These are phyloP conservation scores for Eudorina sp. DNA, from an alignment of 139 green algal genomes.

Conservation along the genomic window DNA sequence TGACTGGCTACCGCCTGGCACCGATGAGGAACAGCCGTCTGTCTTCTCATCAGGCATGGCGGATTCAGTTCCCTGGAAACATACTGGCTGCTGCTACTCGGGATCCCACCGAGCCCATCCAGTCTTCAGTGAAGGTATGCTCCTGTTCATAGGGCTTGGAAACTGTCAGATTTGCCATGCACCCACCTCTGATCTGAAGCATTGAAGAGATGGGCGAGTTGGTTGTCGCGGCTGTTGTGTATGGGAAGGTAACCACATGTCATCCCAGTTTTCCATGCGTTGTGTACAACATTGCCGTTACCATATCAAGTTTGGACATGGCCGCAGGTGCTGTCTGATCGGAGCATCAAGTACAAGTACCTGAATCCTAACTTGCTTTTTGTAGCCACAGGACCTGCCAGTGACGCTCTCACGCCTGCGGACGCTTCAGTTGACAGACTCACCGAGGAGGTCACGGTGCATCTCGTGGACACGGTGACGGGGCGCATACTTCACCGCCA, in stretches of 20 bases:
- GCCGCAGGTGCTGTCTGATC: slow-evolving; percentile 87
- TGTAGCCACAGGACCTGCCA: slow-evolving; percentile 85
- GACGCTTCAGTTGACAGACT: neutral
- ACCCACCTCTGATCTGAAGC: too few species aligned
- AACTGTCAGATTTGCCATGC: too few species aligned
- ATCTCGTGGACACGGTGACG: slow-evolving; percentile 90
- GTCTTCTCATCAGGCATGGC: neutral
- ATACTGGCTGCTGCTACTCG: slow-evolving; percentile 68
- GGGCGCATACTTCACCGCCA: slow-evolving; percentile 85
- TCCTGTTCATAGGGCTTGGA: too few species aligned
- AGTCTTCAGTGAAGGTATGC: slow-evolving; percentile 80
- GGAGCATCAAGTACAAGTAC: slow-evolving; percentile 92
- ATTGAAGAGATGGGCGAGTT: too few species aligned
- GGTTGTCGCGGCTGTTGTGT: too few species aligned
- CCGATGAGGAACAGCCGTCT: neutral
- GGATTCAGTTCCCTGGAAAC: slow-evolving; percentile 47
- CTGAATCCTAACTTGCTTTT: slow-evolving; percentile 93
- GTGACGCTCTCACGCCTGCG: slow-evolving; percentile 31
- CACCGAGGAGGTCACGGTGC: slow-evolving; percentile 49
- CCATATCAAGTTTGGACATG: too few species aligned
- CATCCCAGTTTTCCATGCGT: too few species aligned
- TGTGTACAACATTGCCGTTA: too few species aligned
- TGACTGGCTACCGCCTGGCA: slow-evolving; percentile 35
- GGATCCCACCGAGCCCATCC: slow-evolving; percentile 69
- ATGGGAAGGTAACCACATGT: too few species aligned